Conservation (phyloP, 768 basidiomycete genomes). For the Trametes cingulata region DNA sequence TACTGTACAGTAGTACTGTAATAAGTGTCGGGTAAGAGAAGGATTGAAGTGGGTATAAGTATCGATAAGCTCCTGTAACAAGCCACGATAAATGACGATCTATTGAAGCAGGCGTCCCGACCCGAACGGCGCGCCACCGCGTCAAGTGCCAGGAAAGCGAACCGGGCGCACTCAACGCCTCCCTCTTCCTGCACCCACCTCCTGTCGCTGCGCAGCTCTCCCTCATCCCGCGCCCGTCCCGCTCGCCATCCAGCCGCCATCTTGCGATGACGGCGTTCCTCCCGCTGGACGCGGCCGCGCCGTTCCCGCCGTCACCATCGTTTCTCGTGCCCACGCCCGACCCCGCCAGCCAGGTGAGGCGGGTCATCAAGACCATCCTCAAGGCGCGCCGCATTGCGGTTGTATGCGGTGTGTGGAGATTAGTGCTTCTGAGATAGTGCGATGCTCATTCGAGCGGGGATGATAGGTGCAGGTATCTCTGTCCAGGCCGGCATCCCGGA, state of each 20-base stretch:
- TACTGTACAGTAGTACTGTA: no score
- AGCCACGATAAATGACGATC: not conserved
- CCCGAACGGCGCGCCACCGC: slow-evolving; percentile 20
- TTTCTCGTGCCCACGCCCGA: slow-evolving; percentile 55
- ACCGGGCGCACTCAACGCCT: slow-evolving; percentile 16
- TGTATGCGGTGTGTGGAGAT: slow-evolving; percentile 66
- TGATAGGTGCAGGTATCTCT: slow-evolving; percentile 82
- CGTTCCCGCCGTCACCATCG: slow-evolving; percentile 51
- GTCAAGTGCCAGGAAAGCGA: slow-evolving; percentile 13
- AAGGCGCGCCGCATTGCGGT: slow-evolving; percentile 85
- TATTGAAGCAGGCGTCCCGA: slow-evolving; percentile 6
- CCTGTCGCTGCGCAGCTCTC: not conserved
- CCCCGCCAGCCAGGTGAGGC: slow-evolving; percentile 48
- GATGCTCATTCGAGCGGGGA: slow-evolving; percentile 3
- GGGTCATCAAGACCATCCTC: slow-evolving; percentile 63
- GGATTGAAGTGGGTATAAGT: not conserved
- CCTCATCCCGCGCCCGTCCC: slow-evolving; percentile 4
- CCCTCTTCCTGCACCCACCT: slow-evolving; percentile 7
- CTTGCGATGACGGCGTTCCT: slow-evolving; percentile 61
- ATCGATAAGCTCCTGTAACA: not conserved
- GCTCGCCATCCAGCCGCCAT: slow-evolving; percentile 3
- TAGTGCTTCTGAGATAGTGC: not conserved
- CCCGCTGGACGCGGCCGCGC: slow-evolving; percentile 52
- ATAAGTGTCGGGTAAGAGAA: not conserved
- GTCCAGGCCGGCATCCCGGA: slow-evolving; percentile 89